Evolutionary conservation across 139 green algal species (phyloP), one percentile per base, ranked within the genome.

Genomic region (Parachlorella kessleri): DNA sequence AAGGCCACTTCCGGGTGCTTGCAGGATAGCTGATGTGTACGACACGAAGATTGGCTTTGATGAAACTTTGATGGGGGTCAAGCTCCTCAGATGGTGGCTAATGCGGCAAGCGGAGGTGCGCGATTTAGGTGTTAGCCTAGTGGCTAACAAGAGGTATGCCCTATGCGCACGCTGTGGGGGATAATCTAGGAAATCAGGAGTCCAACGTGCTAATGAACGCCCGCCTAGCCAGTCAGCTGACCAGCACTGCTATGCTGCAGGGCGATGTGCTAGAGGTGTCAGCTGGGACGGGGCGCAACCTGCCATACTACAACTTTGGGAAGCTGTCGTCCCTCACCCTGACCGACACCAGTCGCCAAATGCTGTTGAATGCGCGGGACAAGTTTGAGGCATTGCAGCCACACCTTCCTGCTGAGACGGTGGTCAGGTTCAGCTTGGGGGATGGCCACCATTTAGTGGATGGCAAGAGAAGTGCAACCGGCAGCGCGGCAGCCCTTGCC

Each of bases 191-290:
- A n/a, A n/a, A n/a, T n/a, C n/a, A n/a, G n/a, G n/a, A n/a, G n/a
- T n/a, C n/a, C n/a, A n/a, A n/a, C n/a, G n/a, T n/a, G n/a, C n/a
- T n/a, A n/a, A n/a, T n/a, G n/a, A n/a, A n/a, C n/a, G n/a, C n/a
- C n/a, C n/a, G n/a, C n/a, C n/a, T n/a, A n/a, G n/a, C n/a, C n/a
- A n/a, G n/a, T n/a, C n/a, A n/a, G n/a, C n/a, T n/a, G n/a, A n/a
- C n/a, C n/a, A n/a, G n/a, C n/a, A n/a, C n/a, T n/a, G n/a, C n/a
- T n/a, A n/a, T n/a, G n/a, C 8, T 59, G 67, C 84, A 91, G 82
- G 91, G 91, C 9, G 70, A 93, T 28, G 90, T 95, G 10, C 68
- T 96, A 55, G 92, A 96, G 75, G 87, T 93, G 14, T 92, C 86
- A 24, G 87, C 89, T 14, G 92, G 92, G 30, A 96, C 92, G 5